phyloP scores from a whole-genome alignment of 768 basidiomycete genomes.

The Tulasnella sp. region DNA sequence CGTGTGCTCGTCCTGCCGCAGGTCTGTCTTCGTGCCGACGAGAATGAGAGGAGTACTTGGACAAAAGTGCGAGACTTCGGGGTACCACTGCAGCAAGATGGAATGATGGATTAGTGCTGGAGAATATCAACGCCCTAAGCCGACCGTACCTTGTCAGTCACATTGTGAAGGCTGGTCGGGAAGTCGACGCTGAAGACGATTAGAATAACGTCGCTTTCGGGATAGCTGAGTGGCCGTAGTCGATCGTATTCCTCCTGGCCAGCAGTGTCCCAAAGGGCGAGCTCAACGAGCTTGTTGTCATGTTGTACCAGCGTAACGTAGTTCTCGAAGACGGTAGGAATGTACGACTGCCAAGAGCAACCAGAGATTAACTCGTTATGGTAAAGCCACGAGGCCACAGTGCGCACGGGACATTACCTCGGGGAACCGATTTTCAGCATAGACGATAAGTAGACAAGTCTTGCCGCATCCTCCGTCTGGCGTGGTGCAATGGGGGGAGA shows the following conservation, averaged over 20 bases:
- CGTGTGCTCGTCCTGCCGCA: slow-evolving; percentile 80
- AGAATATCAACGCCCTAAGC: neutral
- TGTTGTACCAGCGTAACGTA: slow-evolving; percentile 81
- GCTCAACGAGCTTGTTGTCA: slow-evolving; percentile 82
- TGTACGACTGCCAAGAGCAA: slow-evolving; percentile 55
- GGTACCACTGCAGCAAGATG: slow-evolving; percentile 61
- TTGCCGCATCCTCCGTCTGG: slow-evolving; percentile 54
- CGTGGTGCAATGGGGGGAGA: neutral
- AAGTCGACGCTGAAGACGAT: slow-evolving; percentile 94
- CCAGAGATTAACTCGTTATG: neutral
- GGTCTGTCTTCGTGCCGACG: slow-evolving; percentile 89
- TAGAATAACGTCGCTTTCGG: slow-evolving; percentile 84
- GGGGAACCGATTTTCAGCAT: slow-evolving; percentile 92
- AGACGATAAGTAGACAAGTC: slow-evolving; percentile 93
- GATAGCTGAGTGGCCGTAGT: slow-evolving; percentile 76
- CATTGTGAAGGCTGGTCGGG: slow-evolving; percentile 82
- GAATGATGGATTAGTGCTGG: neutral
- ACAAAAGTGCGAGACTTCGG: slow-evolving; percentile 89
- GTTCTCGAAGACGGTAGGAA: slow-evolving; percentile 92
- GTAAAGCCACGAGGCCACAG: neutral
- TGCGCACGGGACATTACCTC: slow-evolving; percentile 47
- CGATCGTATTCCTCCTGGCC: slow-evolving; percentile 96
- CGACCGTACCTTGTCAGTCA: slow-evolving; percentile 69
- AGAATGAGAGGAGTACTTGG: slow-evolving; percentile 82
- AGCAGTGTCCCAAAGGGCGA: slow-evolving; percentile 98